Base-by-base conservation (phyloP, 495 filamentous ascomycete species). In the Xylaria nigripes region DNA sequence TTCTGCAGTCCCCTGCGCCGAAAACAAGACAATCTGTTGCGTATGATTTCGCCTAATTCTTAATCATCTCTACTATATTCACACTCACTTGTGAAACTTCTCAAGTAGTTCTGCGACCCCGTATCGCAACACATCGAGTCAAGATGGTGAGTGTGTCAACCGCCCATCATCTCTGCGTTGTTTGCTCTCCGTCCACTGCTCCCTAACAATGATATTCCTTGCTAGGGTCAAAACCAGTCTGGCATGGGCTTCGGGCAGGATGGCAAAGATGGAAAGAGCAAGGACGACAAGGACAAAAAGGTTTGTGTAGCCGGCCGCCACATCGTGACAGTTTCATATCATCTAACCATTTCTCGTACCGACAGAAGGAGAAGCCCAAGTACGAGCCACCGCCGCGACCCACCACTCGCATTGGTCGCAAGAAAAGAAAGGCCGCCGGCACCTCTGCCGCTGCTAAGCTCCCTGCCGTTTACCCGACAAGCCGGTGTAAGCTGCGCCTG, bases 311-410 rank as follows among this genome's bases (percentile, higher is more conserved):
- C 23, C n/a, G 36, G 34, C 34, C 4, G 30, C 22, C 21, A 1
- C n/a, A 30, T 36, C 36, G 22, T 9, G 12, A 45, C 18, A 15
- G 44, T 38, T 15, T 30, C 45, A 29, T 29, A 53, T 44, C 48
- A 7, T 55, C 34, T 42, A 23, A 18, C 24, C n/a, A 29, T 19
- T 21, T 29, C 13, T 47, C 45, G 16, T 24, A 4, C n/a, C 48
- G 70, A 61, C 66, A 97, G 90, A 96, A 99, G 80, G 90, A 97
- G 45, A 97, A 97, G 82, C 93, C 94, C 57, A 96, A 89, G 85
- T 97, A 99, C 76, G 93, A 99, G 69, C 93, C 93, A 45, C 93
- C 93, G 54, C 94, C 94, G 68, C 87, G 89, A 55, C 93, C 93
- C 40, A 98, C 93, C 30, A 97, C 93, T 54, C 90, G 93, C 66